Evolutionary conservation across 2,329 filamentous ascomycete genomes (phyloP), one percentile per base, ranked within the genome.

Genomic region (Stemphylium vesicarium): DNA sequence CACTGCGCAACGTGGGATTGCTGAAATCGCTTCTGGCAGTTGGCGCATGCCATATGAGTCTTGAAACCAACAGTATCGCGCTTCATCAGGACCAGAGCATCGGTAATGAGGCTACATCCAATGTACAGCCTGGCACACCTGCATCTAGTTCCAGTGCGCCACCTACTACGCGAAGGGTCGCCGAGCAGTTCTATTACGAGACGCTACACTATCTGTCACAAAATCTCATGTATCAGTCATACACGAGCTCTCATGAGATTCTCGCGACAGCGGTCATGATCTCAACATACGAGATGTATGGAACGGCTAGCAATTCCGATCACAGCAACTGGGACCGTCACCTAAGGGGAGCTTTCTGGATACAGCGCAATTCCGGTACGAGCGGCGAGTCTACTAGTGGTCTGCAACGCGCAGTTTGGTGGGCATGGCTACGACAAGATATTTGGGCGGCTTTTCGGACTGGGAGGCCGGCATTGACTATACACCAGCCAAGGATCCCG

Each of bases 351-450:
- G 83, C 87, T 0, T 88, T 88, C 59, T 87, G 85, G 82, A 87
- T 88, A 15, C 82, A 87, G 55, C 76, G 84, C 8, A 85, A 81
- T 1, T 83, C 85, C 40, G 78, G 84, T 41, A 85, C 84, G 33
- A 79, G 87, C 51, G 85, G 84, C 1, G 84, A 84, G 41, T 82
- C 80, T 0, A 56, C 38, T 10, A 80, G 81, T 0, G 83, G 85
- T 0, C 72, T 88, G 0, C 78, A 81, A 31, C 81, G 83, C 51
- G 82, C 84, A 0, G 82, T 85, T 0, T 88, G 85, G 85, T 88
- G 86, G 85, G 81, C 83, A 0, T 88, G 85, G 85, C 72, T 88
- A 4, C 77, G 84, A 20, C 85, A 88, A 65, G 85, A 88, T 63
- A 79, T 86, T 0, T 88, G 85, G 85, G 85, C 84, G 2, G 85